phyloP scores from a whole-genome alignment of 208 protist species.

The Trypanosoma rangeli region DNA sequence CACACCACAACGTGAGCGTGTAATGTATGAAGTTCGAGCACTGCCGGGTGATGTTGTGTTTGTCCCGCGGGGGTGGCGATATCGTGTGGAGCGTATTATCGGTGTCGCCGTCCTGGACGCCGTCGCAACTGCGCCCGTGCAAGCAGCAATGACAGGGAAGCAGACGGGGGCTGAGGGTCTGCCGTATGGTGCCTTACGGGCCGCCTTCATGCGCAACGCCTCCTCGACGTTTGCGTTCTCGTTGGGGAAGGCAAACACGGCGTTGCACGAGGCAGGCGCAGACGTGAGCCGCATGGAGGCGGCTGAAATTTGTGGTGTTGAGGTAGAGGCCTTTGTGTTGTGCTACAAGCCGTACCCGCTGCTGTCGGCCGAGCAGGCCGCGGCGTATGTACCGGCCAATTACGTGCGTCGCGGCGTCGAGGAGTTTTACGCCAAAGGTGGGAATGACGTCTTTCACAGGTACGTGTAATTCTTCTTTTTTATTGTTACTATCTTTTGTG shows the following conservation, averaged over 20 bases:
- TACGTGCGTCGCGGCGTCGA: constrained; percentile 74
- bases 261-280: not conserved
- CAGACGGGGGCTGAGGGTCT: not conserved
- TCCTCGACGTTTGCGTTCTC: no score
- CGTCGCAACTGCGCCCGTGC: not conserved
- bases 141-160: not conserved
- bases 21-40: constrained; percentile 64
- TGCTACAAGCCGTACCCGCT: constrained; percentile 70
- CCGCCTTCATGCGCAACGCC: not conserved
- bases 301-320: constrained; percentile 21
- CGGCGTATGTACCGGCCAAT: constrained; percentile 72
- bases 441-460: constrained; percentile 57
- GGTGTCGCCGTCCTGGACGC: constrained; percentile 40
- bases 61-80: constrained; percentile 69
- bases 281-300: not conserved
- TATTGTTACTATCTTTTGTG: no score
- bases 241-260: not conserved
- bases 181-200: no score
- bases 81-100: constrained; percentile 57
- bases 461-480: constrained; percentile 43
- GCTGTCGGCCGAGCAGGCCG: constrained; percentile 56
- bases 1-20: not conserved
- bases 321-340: constrained; percentile 65
- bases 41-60: constrained; percentile 82
- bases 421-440: constrained; percentile 76